These are phyloP conservation scores for Pisolithus tinctorius DNA, from an alignment of 768 basidiomycete genomes.

Conservation along the genomic window DNA sequence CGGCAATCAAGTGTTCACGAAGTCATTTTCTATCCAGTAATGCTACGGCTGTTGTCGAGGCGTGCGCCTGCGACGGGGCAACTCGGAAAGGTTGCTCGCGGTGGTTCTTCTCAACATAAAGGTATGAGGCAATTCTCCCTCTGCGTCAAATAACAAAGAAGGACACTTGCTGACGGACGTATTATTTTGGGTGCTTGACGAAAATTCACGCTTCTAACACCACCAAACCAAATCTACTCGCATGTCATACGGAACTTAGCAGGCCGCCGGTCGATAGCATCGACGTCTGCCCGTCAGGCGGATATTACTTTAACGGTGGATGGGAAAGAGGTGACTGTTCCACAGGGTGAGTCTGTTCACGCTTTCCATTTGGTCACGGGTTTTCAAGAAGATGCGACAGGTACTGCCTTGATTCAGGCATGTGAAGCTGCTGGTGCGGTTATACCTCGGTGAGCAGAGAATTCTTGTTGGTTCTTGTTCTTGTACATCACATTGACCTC, in stretches of 20 bases:
- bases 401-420: slow-evolving; percentile 93
- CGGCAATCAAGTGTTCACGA: neutral
- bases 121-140: slow-evolving; percentile 16
- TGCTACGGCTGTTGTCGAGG: slow-evolving; percentile 69
- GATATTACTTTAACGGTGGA: slow-evolving; percentile 93
- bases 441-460: slow-evolving; percentile 59
- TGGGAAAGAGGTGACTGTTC: slow-evolving; percentile 95
- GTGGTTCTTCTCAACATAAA: slow-evolving; percentile 28
- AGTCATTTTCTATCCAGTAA: slow-evolving; percentile 23
- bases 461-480: neutral
- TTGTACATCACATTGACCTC: slow-evolving; percentile 10
- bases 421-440: slow-evolving; percentile 84
- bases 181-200: neutral
- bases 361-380: neutral
- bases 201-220: neutral
- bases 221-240: neutral
- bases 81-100: slow-evolving; percentile 56
- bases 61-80: slow-evolving; percentile 50
- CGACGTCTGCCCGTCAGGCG: slow-evolving; percentile 58
- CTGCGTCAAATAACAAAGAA: neutral
- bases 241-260: neutral
- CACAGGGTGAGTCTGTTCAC: slow-evolving; percentile 67
- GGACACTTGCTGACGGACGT: neutral
- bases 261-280: slow-evolving; percentile 61
- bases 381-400: slow-evolving; percentile 31